These are phyloP conservation scores for Monilinia fructigena DNA, from an alignment of 2,329 filamentous ascomycete species.

Conservation along the genomic window DNA sequence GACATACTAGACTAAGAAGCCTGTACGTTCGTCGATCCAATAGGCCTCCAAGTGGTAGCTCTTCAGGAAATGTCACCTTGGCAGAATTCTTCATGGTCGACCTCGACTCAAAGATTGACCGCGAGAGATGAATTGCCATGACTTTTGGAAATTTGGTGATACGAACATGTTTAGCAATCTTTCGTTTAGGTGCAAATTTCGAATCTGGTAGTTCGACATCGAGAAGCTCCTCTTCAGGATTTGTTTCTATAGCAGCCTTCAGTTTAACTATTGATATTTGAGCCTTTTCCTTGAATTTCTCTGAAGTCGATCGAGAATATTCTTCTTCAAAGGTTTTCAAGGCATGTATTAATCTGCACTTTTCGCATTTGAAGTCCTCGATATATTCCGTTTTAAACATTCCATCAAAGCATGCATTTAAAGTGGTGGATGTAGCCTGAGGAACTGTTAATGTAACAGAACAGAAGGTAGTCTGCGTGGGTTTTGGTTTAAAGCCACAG, in stretches of 20 bases:
- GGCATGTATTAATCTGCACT: conserved; percentile 83
- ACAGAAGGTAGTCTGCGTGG: conserved; percentile 81
- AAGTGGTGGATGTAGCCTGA: conserved; percentile 73
- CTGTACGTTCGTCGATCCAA: conserved; percentile 77
- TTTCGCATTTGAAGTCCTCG: conserved; percentile 94
- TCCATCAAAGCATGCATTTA: conserved; percentile 87
- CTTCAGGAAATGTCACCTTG: conserved; percentile 89
- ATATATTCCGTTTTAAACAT: conserved; percentile 95
- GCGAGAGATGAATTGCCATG: conserved; percentile 85
- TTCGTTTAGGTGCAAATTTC: conserved; percentile 72
- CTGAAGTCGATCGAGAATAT: conserved; percentile 53
- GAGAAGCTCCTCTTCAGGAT: conserved; percentile 75
- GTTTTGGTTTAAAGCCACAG: conserved; percentile 85
- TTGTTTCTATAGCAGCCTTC: conserved; percentile 66
- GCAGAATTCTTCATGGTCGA: conserved; percentile 89
- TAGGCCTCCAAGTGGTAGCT: conserved; percentile 77
- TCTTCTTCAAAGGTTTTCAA: conserved; percentile 61
- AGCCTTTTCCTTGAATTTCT: conserved; percentile 51
- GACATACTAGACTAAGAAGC: conserved; percentile 82
- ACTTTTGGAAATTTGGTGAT: conserved; percentile 87
- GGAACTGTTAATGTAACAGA: conserved; percentile 91
- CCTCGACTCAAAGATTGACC: conserved; percentile 83
- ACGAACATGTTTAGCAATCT: conserved; percentile 82
- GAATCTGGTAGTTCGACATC: conserved; percentile 73
- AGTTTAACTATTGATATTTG: conserved; percentile 63